Evolutionary conservation across 805 yeast species (phyloP).

Genomic region (Isabelozyma pseudorhagii): DNA sequence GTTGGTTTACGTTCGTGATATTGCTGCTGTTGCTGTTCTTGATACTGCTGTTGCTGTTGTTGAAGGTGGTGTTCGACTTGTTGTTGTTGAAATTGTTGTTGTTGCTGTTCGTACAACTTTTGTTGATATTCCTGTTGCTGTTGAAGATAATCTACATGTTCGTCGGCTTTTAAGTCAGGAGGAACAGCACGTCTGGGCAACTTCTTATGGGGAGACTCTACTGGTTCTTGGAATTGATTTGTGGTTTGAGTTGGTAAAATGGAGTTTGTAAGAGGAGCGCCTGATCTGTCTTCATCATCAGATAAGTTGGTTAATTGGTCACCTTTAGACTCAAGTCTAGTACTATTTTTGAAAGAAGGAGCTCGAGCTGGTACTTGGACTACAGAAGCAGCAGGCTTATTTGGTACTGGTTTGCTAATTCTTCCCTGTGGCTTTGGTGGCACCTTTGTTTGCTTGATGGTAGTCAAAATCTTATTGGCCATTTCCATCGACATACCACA

Average conservation of each 20-base stretch:
- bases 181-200: conserved; percentile 20
- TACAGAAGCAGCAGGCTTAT: background rate
- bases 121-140: conserved; percentile 8
- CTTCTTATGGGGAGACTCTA: conserved; percentile 18
- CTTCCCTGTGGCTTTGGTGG: conserved; percentile 11
- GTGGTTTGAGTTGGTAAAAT: conserved; percentile 27
- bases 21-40: conserved; percentile 8
- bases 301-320: conserved; percentile 10
- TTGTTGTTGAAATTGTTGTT: conserved; percentile 5
- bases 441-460: conserved; percentile 67
- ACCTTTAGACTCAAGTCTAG: conserved; percentile 5
- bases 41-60: conserved; percentile 11
- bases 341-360: background rate
- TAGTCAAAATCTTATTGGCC: conserved; percentile 83
- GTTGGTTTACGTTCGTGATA: background rate
- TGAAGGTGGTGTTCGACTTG: conserved; percentile 16
- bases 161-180: conserved; percentile 1
- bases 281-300: conserved; percentile 20
- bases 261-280: background rate
- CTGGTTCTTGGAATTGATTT: conserved; percentile 18
- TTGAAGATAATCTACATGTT: conserved; percentile 3
- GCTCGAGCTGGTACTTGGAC: background rate
- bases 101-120: conserved; percentile 5
- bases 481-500: conserved; percentile 98
- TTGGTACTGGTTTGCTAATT: conserved; percentile 1